Percentiles rank a stretch among this genome's conserved stretches.
phyloP scores from a whole-genome alignment of 306 rosid species.

The Quillaja saponaria region DNA sequence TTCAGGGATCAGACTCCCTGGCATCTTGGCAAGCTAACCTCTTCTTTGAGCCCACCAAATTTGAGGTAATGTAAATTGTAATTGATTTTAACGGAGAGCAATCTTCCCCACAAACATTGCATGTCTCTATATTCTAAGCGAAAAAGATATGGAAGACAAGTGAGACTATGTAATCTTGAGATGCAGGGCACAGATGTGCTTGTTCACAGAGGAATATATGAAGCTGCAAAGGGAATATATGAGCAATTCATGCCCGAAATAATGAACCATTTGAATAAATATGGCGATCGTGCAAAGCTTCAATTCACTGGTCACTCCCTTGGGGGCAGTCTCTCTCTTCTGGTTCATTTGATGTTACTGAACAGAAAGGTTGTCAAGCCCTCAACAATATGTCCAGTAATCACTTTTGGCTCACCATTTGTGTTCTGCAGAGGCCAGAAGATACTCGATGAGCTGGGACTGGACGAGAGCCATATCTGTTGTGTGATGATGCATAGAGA shows the following conservation, averaged over 20 bases:
- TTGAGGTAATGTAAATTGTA: conserved; percentile 59
- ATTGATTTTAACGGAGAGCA: no score
- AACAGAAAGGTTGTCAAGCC: conserved; percentile 59
- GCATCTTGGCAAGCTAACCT: conserved; percentile 97
- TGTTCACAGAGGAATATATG: conserved; percentile 95
- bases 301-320: conserved; percentile 93
- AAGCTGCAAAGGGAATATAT: conserved; percentile 92
- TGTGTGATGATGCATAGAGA: conserved; percentile 94
- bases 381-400: conserved; percentile 68
- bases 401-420: conserved; percentile 89
- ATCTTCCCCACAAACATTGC: no score
- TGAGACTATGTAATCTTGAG: conserved; percentile 1
- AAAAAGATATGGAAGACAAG: conserved; percentile 3
- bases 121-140: no score
- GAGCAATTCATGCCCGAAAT: conserved; percentile 84
- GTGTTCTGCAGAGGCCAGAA: conserved; percentile 86
- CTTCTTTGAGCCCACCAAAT: conserved; percentile 88
- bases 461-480: conserved; percentile 68
- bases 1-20: conserved; percentile 89
- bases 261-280: conserved; percentile 56
- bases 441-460: conserved; percentile 55
- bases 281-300: conserved; percentile 74
- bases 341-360: conserved; percentile 82
- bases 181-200: conserved; percentile 68
- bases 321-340: conserved; percentile 91